These are phyloP conservation scores for Exidia glandulosa DNA, from an alignment of 768 basidiomycete species.

Conservation along the genomic window DNA sequence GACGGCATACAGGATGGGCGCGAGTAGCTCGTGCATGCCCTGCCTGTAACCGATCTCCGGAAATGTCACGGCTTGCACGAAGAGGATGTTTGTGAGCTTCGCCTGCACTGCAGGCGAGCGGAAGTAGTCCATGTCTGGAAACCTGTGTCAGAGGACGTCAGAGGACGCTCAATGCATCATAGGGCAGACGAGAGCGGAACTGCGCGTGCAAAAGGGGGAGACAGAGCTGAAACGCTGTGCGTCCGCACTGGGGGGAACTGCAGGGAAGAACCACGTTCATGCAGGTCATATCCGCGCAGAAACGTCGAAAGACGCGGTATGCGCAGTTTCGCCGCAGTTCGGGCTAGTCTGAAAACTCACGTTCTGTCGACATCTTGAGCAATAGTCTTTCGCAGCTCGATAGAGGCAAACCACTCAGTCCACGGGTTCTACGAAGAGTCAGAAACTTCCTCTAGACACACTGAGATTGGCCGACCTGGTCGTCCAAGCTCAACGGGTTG, in stretches of 20 bases:
- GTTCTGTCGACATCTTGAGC: slow-evolving; percentile 93
- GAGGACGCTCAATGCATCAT: background rate
- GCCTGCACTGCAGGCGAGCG: slow-evolving; percentile 61
- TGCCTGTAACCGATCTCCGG: slow-evolving; percentile 87
- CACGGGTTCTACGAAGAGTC: slow-evolving; percentile 65
- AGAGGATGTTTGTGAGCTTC: slow-evolving; percentile 77
- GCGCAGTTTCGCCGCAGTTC: no score
- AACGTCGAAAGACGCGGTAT: no score
- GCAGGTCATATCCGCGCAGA: no score
- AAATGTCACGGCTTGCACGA: slow-evolving; percentile 69
- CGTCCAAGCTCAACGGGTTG: slow-evolving; percentile 73
- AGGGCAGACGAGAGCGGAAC: background rate
- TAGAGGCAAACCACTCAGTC: slow-evolving; percentile 84
- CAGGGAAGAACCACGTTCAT: no score
- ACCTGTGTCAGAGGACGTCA: slow-evolving; percentile 33
- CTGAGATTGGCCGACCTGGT: slow-evolving; percentile 36
- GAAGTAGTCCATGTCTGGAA: slow-evolving; percentile 94
- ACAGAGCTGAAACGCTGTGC: no score
- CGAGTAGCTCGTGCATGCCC: slow-evolving; percentile 97
- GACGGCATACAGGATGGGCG: slow-evolving; percentile 71
- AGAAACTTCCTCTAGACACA: background rate
- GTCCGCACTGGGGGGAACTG: no score
- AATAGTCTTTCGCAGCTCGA: slow-evolving; percentile 84
- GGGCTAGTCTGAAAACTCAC: no score
- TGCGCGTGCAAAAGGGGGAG: no score